phyloP scores from a whole-genome alignment of 495 filamentous ascomycete genomes.

The Terfezia claveryi region DNA sequence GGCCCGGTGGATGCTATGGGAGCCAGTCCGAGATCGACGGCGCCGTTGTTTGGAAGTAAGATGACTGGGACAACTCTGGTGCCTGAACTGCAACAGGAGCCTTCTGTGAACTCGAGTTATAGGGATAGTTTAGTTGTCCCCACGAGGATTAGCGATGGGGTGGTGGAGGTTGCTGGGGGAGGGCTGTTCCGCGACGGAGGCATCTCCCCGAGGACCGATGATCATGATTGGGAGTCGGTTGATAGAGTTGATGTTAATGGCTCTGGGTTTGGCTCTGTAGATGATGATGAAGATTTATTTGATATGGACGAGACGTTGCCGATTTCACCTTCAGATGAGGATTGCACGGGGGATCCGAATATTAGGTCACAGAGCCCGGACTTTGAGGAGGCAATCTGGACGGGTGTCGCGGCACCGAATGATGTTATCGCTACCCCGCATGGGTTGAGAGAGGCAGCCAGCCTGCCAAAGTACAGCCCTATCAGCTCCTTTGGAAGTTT shows the following conservation, averaged over 20 bases:
- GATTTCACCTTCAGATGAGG: constrained; percentile 2
- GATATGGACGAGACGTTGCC: constrained; percentile 18
- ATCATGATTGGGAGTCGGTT: background rate
- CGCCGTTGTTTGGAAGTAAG: background rate
- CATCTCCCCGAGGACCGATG: background rate
- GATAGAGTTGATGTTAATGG: constrained; percentile 2
- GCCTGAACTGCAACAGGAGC: background rate
- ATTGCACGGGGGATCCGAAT: background rate
- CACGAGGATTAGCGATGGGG: background rate
- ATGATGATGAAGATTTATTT: constrained; percentile 17
- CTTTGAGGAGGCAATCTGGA: background rate
- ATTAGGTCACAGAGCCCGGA: background rate
- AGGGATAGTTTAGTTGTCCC: background rate
- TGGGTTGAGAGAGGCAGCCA: background rate
- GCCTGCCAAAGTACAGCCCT: background rate
- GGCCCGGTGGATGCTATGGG: background rate
- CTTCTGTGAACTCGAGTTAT: background rate
- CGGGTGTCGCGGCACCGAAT: background rate
- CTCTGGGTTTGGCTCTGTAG: background rate
- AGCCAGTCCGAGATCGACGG: background rate
- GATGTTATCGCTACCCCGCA: background rate
- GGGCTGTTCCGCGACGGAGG: background rate
- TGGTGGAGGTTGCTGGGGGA: background rate
- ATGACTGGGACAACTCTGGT: background rate
- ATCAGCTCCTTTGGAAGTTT: background rate